Base-by-base conservation (phyloP, 2,329 filamentous ascomycete species). In the Coccinonectria pachysandricola region DNA sequence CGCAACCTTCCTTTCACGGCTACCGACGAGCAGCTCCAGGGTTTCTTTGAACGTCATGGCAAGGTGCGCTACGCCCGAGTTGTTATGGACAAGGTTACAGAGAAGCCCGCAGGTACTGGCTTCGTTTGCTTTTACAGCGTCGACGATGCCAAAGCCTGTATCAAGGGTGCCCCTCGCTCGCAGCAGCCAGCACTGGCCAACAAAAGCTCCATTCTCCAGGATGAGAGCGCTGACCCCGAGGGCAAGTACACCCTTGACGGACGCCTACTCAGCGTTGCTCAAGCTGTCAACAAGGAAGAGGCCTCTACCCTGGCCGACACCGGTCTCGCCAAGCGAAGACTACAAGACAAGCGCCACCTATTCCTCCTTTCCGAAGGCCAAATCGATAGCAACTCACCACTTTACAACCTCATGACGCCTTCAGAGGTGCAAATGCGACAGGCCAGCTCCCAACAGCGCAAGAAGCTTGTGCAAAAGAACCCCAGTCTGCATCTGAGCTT, bases 1-100 rank as follows among this genome's bases (percentile, higher is more conserved):
- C 84, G 91, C 40, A 98, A 98, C 49, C 63, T 98, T 8, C 88
- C 92, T 1, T 98, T 93, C 54, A 86, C 80, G 2, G 77, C 76
- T 21, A 81, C 80, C 11, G 87, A 98, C 44, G 79, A 86, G 26
- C 68, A 75, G 24, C 71, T 98, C 22, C 80, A 87, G 49, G 68
- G 77, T 26, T 88, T 95, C 52, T 98, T 98, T 48, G 63, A 64
- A n/a, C 67, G 79, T 45, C 96, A 98, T 46, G 92, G 91, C 14
- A 70, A 69, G n/a, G 64, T 95, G 19, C 74, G 87, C 19, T 98
- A 96, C 52, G 91, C 88, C 5, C 73, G 92, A 39, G 78, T 95
- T 7, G 92, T 98, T 19, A 71, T 92, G 50, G 88, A 98, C 50
- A 78, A 69, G 23, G 73, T 75, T 13, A 94, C 85, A 0, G 86